phyloP scores from a whole-genome alignment of 495 filamentous ascomycete genomes.

The Aspergillus heteromorphus region DNA sequence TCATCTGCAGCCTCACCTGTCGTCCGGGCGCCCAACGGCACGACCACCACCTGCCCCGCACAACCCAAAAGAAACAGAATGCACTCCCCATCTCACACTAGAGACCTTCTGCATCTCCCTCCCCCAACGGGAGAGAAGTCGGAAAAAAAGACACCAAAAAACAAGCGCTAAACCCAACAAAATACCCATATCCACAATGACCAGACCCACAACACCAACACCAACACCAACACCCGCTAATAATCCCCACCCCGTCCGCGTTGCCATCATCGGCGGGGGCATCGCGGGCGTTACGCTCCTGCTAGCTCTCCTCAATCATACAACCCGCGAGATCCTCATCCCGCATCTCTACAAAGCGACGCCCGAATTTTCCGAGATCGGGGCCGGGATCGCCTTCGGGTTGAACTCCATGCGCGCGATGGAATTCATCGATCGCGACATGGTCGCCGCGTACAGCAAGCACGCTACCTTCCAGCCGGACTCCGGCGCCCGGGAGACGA shows the following conservation, averaged over 20 bases:
- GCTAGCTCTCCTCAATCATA: constrained; percentile 3
- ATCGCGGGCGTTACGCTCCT: constrained; percentile 2
- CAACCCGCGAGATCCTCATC: background rate
- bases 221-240: background rate
- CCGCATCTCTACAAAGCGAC: constrained; percentile 4
- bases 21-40: too few species aligned
- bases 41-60: too few species aligned
- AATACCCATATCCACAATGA: background rate
- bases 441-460: background rate
- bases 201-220: background rate
- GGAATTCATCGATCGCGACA: background rate
- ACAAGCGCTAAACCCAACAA: too few species aligned
- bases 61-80: too few species aligned
- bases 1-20: too few species aligned
- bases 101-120: too few species aligned
- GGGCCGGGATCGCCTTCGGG: constrained; percentile 5
- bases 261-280: constrained; percentile 14
- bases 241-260: background rate
- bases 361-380: background rate
- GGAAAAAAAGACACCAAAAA: too few species aligned
- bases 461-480: background rate
- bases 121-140: too few species aligned
- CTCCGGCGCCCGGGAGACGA: background rate
- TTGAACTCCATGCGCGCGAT: background rate
- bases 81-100: too few species aligned